Evolutionary conservation across 306 rosid species (phyloP).

Genomic region (Gillenia trifoliata): DNA sequence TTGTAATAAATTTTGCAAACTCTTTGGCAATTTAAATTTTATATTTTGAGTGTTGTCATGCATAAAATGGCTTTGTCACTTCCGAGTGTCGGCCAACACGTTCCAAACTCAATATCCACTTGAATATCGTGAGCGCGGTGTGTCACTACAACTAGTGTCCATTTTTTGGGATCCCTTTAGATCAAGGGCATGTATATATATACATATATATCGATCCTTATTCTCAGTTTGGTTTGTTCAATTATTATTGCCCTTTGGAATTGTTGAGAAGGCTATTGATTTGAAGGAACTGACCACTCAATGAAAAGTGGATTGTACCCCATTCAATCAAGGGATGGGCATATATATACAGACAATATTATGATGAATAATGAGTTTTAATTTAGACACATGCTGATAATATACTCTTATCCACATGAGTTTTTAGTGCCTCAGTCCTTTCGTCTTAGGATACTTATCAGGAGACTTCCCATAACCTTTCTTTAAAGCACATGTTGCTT

Average conservation of each 20-base stretch:
- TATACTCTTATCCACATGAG: background rate
- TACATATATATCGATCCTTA: too few species aligned
- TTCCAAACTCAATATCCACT: too few species aligned
- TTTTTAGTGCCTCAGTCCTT: background rate
- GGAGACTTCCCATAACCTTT: background rate
- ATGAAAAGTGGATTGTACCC: constrained; percentile 29
- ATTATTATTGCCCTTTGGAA: background rate
- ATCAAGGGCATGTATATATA: too few species aligned
- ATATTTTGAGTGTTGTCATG: too few species aligned
- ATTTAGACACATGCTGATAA: background rate
- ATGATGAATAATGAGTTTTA: too few species aligned
- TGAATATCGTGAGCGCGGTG: too few species aligned
- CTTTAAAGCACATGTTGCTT: constrained; percentile 1
- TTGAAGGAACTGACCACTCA: constrained; percentile 36
- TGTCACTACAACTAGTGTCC: too few species aligned
- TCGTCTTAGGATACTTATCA: background rate
- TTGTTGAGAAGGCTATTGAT: background rate
- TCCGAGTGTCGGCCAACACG: too few species aligned
- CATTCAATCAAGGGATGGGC: constrained; percentile 49
- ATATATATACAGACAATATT: background rate
- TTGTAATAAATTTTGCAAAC: too few species aligned
- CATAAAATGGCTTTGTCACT: too few species aligned
- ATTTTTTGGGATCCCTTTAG: too few species aligned
- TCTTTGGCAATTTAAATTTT: too few species aligned
- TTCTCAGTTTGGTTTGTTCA: background rate